Base-by-base conservation (phyloP, 441 rosid genomes). In the Biscutella laevigata region DNA sequence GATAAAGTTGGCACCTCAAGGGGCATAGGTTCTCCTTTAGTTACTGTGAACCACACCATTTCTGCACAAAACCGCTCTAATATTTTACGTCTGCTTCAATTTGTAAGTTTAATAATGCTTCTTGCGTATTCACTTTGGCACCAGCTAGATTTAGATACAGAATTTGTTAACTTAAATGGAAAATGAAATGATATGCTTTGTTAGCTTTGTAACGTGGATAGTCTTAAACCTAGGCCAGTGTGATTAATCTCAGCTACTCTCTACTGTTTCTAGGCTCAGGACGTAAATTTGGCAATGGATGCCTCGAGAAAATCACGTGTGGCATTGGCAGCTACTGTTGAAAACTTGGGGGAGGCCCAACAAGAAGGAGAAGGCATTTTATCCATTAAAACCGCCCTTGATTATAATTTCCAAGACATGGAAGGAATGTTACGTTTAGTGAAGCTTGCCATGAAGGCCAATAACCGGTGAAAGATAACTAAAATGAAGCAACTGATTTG, bases 351-450 rank as follows among this genome's bases (percentile, higher is more conserved):
- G 51, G 95, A 82, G 35, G 66, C 67, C 54, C 81, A 72, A 42
- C 29, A 60, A 29, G 21, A 58, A 28, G 74, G 71, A 70, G 97
- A 88, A 42, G 75, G 73, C 61, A 62, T 86, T 58, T 49, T 70
- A 46, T 76, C 83, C 36, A 77, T 89, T 41, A 86, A 73, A 78
- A 77, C 64, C 46, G 94, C 99, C 59, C 90, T 94, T 73, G 97
- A 94, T 81, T 86, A 79, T 64, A 84, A 77, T 76, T 94, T 89
- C 72, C 97, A 86, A 40, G 97, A 94, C 37, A 66, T 94, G 53
- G 91, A 86, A 51, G 94, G 87, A 47, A 70, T 89, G 26, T 68
- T 94, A 58, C 89, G 67, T 54, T 66, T 89, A 62, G 86, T 94
- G 63, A 78, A 87, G 72, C 74, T 86, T 41, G 97, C 99, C 22